These are phyloP conservation scores for Naumovozyma dairenensis DNA, from an alignment of 805 yeast species.

Conservation along the genomic window DNA sequence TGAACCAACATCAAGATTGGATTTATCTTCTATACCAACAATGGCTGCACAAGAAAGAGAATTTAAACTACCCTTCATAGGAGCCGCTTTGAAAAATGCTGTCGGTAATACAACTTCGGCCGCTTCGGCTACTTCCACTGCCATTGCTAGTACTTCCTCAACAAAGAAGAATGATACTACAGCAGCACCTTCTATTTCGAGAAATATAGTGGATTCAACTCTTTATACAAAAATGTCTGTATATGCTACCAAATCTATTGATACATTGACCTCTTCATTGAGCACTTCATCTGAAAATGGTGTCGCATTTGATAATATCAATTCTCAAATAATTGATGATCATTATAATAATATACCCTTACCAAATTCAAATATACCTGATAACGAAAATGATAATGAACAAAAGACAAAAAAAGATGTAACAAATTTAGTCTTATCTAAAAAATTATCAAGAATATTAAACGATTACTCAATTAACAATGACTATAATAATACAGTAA, in stretches of 20 bases:
- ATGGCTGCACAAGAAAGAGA: background rate
- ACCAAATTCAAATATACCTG: background rate
- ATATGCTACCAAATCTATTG: constrained; percentile 13
- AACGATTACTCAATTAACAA: constrained; percentile 20
- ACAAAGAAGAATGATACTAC: background rate
- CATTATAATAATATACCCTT: background rate
- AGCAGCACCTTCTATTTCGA: background rate
- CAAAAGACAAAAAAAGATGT: constrained; percentile 7
- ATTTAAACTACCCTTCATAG: background rate
- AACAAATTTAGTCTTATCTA: constrained; percentile 23
- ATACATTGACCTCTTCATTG: constrained; percentile 1
- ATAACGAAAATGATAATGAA: background rate
- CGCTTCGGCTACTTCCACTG: no score
- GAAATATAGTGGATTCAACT: background rate
- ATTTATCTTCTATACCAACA: constrained; percentile 11
- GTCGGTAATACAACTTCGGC: background rate
- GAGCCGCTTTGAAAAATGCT: background rate
- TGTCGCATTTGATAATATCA: background rate
- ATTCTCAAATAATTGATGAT: background rate
- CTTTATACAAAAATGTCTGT: constrained; percentile 16
- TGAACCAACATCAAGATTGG: constrained; percentile 22
- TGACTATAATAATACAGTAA: constrained; percentile 24
- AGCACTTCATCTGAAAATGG: background rate
- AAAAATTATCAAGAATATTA: constrained; percentile 29
- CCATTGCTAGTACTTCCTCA: background rate